Percentiles rank a stretch among this genome's conserved stretches.
Conservation (phyloP, 345 rosid species). For the Brassica nigra region DNA sequence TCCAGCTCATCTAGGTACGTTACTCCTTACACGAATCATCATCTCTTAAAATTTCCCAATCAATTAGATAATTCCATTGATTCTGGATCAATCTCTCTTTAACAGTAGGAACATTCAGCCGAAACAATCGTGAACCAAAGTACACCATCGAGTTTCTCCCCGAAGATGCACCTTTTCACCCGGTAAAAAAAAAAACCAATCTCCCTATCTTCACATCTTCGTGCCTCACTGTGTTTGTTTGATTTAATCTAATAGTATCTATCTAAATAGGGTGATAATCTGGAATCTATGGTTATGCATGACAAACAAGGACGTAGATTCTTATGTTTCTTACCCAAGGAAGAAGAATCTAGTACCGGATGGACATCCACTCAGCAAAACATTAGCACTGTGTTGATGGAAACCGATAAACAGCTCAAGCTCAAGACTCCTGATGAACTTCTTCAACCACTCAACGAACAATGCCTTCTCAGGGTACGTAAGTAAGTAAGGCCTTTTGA, state of each 20-base stretch:
- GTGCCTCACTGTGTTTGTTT: background rate
- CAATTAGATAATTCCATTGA: background rate
- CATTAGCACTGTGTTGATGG: conserved; percentile 74
- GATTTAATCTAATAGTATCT: background rate
- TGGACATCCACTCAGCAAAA: conserved; percentile 56
- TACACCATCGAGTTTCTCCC: conserved; percentile 75
- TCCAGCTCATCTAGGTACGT: conserved; percentile 59
- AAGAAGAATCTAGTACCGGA: conserved; percentile 58
- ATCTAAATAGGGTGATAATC: background rate
- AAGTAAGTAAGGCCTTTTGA: background rate
- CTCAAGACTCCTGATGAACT: conserved; percentile 92
- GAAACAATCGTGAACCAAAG: conserved; percentile 78
- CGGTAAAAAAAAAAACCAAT: conserved; percentile 45
- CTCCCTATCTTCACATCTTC: background rate
- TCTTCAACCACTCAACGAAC: conserved; percentile 63
- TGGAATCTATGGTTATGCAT: background rate
- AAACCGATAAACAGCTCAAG: conserved; percentile 64
- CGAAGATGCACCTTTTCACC: conserved; percentile 73
- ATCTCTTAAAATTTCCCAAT: background rate
- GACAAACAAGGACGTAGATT: conserved; percentile 29
- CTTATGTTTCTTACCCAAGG: conserved; percentile 81
- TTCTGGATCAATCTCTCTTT: background rate
- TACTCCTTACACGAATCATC: background rate
- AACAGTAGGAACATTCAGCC: conserved; percentile 72
- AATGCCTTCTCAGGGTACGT: conserved; percentile 66